Evolutionary conservation across 176 grass and related monocot species (phyloP).

Genomic region (Avena insularis): DNA sequence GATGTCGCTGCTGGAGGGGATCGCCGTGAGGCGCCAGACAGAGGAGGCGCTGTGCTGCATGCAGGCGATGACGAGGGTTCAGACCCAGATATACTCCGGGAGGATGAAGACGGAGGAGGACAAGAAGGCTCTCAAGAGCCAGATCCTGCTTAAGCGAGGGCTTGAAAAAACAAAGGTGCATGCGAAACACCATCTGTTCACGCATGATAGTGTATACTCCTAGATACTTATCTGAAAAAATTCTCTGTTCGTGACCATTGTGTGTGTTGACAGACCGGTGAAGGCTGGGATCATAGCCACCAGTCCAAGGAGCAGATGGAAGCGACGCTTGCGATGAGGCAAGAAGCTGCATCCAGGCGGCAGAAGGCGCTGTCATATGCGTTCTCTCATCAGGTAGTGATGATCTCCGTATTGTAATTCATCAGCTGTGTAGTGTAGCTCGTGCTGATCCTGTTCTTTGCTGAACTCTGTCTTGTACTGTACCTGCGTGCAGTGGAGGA

Average conservation of each 20-base stretch:
- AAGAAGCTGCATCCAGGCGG: constrained; percentile 69
- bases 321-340: constrained; percentile 54
- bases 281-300: constrained; percentile 73
- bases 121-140: constrained; percentile 64
- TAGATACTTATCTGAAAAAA: too few species aligned
- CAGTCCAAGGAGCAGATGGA: constrained; percentile 83
- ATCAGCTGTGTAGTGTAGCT: not conserved
- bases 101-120: constrained; percentile 77
- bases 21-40: constrained; percentile 63
- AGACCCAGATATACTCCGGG: constrained; percentile 70
- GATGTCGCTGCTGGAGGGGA: constrained; percentile 63
- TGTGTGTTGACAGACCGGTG: constrained; percentile 52
- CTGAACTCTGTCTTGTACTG: constrained; percentile 36
- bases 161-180: constrained; percentile 65
- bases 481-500: constrained; percentile 50
- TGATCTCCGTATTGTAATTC: not conserved
- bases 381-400: constrained; percentile 76
- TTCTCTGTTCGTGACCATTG: not conserved
- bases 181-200: too few species aligned
- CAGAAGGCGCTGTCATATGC: constrained; percentile 76
- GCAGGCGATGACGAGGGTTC: constrained; percentile 74
- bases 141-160: constrained; percentile 60
- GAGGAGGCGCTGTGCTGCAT: constrained; percentile 59
- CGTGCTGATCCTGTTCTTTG: not conserved
- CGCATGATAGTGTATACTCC: too few species aligned